Evolutionary conservation across 2,329 filamentous ascomycete genomes (phyloP).

Genomic region (Fusarium dimerum): DNA sequence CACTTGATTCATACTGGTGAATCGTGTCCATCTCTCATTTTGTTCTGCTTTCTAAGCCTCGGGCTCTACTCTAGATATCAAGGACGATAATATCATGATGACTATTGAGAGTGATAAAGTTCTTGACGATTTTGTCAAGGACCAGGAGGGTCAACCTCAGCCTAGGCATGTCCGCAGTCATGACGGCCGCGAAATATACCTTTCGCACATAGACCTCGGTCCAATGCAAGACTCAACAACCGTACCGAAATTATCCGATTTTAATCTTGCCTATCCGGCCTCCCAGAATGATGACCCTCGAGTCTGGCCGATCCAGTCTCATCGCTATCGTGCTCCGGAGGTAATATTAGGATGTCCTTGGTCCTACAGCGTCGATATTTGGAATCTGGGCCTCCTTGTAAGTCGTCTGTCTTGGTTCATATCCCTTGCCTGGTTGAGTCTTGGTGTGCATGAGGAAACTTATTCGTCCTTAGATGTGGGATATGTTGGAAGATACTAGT

Average conservation of each 20-base stretch:
- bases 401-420: background rate
- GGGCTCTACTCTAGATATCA: constrained; percentile 16
- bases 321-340: constrained; percentile 25
- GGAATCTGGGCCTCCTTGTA: constrained; percentile 10
- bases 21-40: too few species aligned
- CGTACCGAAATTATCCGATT: constrained; percentile 19
- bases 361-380: constrained; percentile 9
- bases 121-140: constrained; percentile 8
- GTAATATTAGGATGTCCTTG: constrained; percentile 22
- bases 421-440: background rate
- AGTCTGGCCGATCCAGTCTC: constrained; percentile 21
- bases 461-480: constrained; percentile 22
- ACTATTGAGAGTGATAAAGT: constrained; percentile 19
- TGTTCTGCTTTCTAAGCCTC: background rate
- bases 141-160: background rate
- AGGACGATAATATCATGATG: constrained; percentile 26
- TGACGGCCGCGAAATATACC: constrained; percentile 13
- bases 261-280: constrained; percentile 17
- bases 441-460: background rate
- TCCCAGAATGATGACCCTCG: constrained; percentile 4
- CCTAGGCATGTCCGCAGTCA: constrained; percentile 8
- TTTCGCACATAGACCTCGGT: constrained; percentile 20
- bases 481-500: constrained; percentile 19
- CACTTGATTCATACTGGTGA: constrained; percentile 23
- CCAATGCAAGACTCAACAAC: constrained; percentile 7